Base-by-base conservation (phyloP, 2,329 filamentous ascomycete genomes). In the Aspergillus ochraceoroseus region DNA sequence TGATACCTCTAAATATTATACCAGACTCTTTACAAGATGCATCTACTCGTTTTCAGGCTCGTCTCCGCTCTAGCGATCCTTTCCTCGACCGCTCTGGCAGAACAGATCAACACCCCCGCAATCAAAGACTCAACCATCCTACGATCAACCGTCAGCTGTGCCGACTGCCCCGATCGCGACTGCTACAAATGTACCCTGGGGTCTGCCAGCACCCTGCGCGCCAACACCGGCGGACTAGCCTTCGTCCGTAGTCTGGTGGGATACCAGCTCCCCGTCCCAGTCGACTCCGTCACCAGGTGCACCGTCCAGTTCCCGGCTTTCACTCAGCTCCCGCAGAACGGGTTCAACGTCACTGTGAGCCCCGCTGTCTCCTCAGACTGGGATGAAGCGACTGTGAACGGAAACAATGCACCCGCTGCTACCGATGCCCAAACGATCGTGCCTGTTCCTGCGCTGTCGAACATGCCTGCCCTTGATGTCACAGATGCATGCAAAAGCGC, bases 301-400 rank as follows among this genome's bases (percentile, higher is more conserved):
- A 44, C 34, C 4, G 38, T 49, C 5, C 47, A 49, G 9, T 47
- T 49, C n/a, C 44, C 47, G 2, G 44, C 44, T 7, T 47, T 49
- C n/a, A 38, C 36, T 3, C 29, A 30, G 7, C 38, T 22, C 1
- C 20, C 37, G 6, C 9, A 28, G 18, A 25, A 23, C n/a, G 32
- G 34, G 1, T 38, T 47, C 7, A 47, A 47, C 14, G 7, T 49
- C 11, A 49, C 47, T 1, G 36, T 44, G 2, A 17, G 25, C 11
- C 34, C 27, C 7, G 47, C 47, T 2, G 22, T 38, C 3, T 44
- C 32, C 1, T 47, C 44, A 1, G 32, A 39, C 15, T 49, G 47
- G 47, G 29, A 47, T 4, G 47, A 49, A 27, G 22, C 22, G 6
- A 47, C 41, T 2, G 41, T 49, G 14, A 41, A 32, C 6, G 47